Evolutionary conservation across 2,329 filamentous ascomycete genomes (phyloP).

Genomic region (Monosporascus sp.): DNA sequence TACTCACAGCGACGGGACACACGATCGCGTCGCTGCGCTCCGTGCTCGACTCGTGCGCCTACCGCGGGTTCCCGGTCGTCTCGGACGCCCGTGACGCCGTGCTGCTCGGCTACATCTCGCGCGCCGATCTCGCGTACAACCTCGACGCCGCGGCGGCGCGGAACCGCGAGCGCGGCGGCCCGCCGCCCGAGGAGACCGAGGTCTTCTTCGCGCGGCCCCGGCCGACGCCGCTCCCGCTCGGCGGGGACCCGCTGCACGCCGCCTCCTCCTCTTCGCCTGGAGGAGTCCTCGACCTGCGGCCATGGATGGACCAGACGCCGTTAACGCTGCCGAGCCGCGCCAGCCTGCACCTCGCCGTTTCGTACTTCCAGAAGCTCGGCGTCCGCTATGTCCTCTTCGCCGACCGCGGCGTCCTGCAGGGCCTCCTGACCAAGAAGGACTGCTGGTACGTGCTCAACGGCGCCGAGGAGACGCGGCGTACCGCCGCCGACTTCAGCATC

Average conservation of each 20-base stretch:
- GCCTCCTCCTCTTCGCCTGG: not conserved
- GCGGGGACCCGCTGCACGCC: slow-evolving; percentile 24
- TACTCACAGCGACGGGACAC: slow-evolving; percentile 82
- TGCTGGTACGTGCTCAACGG: slow-evolving; percentile 90
- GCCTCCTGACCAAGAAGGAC: slow-evolving; percentile 94
- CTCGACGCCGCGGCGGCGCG: slow-evolving; percentile 49
- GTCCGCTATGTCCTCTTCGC: slow-evolving; percentile 85
- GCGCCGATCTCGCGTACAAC: slow-evolving; percentile 82
- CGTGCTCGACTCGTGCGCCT: slow-evolving; percentile 68
- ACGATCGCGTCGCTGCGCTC: slow-evolving; percentile 71
- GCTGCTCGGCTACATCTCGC: slow-evolving; percentile 88
- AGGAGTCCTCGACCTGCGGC: slow-evolving; percentile 70
- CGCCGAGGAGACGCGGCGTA: slow-evolving; percentile 54
- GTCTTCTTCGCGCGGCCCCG: slow-evolving; percentile 76
- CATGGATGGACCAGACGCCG: slow-evolving; percentile 99
- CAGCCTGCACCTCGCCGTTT: slow-evolving; percentile 77
- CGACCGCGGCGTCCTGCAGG: slow-evolving; percentile 75
- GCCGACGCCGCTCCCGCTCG: slow-evolving; percentile 45
- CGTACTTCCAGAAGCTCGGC: slow-evolving; percentile 92
- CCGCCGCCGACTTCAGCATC: slow-evolving; percentile 2
- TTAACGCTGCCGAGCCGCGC: slow-evolving; percentile 78
- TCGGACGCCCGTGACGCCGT: slow-evolving; percentile 70
- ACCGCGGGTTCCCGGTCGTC: slow-evolving; percentile 89
- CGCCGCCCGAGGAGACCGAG: slow-evolving; percentile 68
- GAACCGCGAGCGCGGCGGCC: slow-evolving; percentile 38